Evolutionary conservation across 169 alveolate genomes (phyloP), one percentile per base, ranked within the genome.

Genomic region (Cryptosporidium tyzzeri): DNA sequence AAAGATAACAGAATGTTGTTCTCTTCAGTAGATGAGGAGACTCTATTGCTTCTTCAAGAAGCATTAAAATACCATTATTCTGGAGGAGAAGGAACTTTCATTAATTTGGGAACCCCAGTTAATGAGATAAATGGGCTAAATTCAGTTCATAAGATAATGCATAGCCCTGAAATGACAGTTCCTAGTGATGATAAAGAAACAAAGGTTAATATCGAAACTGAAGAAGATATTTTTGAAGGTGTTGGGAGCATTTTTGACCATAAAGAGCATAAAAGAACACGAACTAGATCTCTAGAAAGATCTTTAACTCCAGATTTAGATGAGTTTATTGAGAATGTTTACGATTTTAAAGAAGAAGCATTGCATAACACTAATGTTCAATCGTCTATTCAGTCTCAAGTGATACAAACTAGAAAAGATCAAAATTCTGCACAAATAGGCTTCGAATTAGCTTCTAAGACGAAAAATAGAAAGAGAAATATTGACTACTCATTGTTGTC

Each of bases 251-350:
- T 62, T 39, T n/a, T 51, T 58, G 71, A 70, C 23, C 26, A 31
- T 33, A 8, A 67, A 26, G 31, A 80, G 8, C n/a, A 21, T n/a
- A 45, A 51, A 6, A 37, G 58, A 9, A n/a, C 37, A 31, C 39
- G 89, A 16, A 14, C 37, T 1, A 80, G 89, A 16, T 80, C 89
- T 41, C 23, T 80, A 23, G 89, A 80, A 23, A 80, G 89, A 59
- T 80, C 70, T 6, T n/a, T 73, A 23, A 55, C 61, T 2, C 75
- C 86, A 10, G 75, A 80, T 26, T 41, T 65, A 16, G 75, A 80
- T 14, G 12, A 26, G 7, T 80, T 62, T 41, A 26, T 80, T 9
- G 89, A 80, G 35, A 31, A 80, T 23, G 23, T 62, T 26, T 65
- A 59, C 9, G 33, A 45, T 44, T 21, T 80, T 5, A 50, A 44